Evolutionary conservation across 306 rosid genomes (phyloP), one percentile per base, ranked within the genome.

Genomic region (Acacia melanoxylon): DNA sequence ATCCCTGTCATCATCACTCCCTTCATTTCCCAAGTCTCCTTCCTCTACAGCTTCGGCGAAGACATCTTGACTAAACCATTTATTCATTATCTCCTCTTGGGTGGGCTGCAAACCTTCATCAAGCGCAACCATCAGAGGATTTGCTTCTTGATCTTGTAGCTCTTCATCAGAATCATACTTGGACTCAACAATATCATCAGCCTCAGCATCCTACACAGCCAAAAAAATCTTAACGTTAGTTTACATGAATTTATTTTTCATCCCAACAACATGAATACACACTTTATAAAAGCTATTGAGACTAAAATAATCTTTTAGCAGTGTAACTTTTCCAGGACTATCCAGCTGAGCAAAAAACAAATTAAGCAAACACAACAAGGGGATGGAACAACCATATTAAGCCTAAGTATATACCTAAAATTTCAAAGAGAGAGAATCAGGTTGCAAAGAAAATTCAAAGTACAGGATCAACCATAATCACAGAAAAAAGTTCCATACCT

Each of bases 21-120:
- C 92, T 16, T 78, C 73, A 83, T 52, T 84, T 63, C 71, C 87
- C 62, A 95, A 76, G 75, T 87, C 98, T 70, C 94, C 96, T 37
- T 88, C 95, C 76, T 89, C 91, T 9, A 77, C 91, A 76, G 97
- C 96, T 83, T 93, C 96, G 44, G 97, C 91, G 86, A 95, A 95
- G 54, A 95, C 82, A 79, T 91, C 93, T 88, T 93, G 97, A 91
- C 92, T 87, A 84, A 89, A 95, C 99, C 99, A 95, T 81, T 85
- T 88, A 68, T 92, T 88, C 40, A 87, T 86, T 14, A 95, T 76
- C 84, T 95, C 98, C 78, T 93, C 96, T 80, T 84, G 91, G 41
- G 96, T 89, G 74, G 90, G 91, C 65, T 61, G 92, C 19, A 79
- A 81, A 65, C 93, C 94, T 5, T 93, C 97, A 82, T 86, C 90